phyloP scores from a whole-genome alignment of 2,329 filamentous ascomycete species.

The Sphaerulina musiva region DNA sequence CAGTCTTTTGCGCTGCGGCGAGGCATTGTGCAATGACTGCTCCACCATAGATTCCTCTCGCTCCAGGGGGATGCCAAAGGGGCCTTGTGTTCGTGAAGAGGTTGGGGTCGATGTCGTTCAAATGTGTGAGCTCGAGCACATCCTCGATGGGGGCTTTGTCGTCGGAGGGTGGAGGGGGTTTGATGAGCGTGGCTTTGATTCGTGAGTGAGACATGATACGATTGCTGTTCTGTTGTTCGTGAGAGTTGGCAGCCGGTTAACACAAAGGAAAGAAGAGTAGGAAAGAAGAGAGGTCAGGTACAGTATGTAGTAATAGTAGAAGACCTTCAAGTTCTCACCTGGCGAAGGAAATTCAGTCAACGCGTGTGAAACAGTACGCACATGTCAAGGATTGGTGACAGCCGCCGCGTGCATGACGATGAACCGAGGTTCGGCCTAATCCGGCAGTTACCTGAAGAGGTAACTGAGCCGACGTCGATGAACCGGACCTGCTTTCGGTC shows the following conservation, averaged over 20 bases:
- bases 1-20: constrained; percentile 79
- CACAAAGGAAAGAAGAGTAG: not conserved
- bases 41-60: constrained; percentile 89
- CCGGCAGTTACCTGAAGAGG: not conserved
- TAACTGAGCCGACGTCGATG: not conserved
- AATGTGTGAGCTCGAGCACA: constrained; percentile 75
- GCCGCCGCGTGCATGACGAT: not conserved
- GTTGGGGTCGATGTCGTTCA: constrained; percentile 69
- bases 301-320: not conserved
- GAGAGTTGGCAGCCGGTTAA: not conserved
- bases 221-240: not conserved
- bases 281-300: not conserved
- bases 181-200: constrained; percentile 50
- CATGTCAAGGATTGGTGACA: constrained; percentile 1
- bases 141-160: constrained; percentile 80
- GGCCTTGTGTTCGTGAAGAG: constrained; percentile 92
- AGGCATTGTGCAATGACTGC: constrained; percentile 89
- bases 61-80: constrained; percentile 85
- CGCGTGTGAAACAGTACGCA: not conserved
- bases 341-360: not conserved
- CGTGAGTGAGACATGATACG: constrained; percentile 9
- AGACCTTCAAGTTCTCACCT: not conserved
- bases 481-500: too few species aligned
- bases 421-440: constrained; percentile 1
- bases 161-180: constrained; percentile 65